Percentiles rank a stretch among this genome's conserved stretches.
Evolutionary conservation across 148 eudicot genomes (phyloP).

Genomic region (Nyssa sinensis): DNA sequence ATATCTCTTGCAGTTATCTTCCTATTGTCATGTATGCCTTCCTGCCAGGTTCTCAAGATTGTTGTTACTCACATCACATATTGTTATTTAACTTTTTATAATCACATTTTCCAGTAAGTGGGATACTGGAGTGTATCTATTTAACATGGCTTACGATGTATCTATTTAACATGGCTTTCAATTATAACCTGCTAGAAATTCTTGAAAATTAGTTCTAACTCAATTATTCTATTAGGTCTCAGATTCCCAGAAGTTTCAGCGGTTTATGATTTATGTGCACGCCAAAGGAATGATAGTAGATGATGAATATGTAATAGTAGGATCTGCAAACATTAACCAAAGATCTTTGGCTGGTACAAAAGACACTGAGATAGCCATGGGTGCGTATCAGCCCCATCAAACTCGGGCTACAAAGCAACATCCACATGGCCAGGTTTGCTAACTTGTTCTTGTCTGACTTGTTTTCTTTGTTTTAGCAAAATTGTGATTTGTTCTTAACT

Average conservation of each 20-base stretch:
- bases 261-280: constrained; percentile 87
- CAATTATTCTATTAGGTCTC: constrained; percentile 44
- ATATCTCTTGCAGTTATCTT: too few species aligned
- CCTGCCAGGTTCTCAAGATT: neutral
- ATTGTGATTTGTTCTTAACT: neutral
- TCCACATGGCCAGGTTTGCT: constrained; percentile 76
- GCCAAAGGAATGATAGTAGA: constrained; percentile 90
- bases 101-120: neutral
- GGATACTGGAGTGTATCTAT: neutral
- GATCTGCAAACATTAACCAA: constrained; percentile 85
- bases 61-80: neutral
- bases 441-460: constrained; percentile 3
- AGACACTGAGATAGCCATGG: constrained; percentile 94
- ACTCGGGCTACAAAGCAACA: constrained; percentile 49
- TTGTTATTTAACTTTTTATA: neutral
- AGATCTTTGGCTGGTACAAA: constrained; percentile 83
- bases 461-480: neutral
- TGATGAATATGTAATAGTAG: constrained; percentile 70
- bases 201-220: neutral
- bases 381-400: constrained; percentile 78
- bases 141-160: neutral
- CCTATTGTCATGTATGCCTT: too few species aligned
- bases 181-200: neutral
- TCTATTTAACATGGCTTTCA: neutral
- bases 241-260: constrained; percentile 47